Evolutionary conservation across 1,284 basidiomycete genomes (phyloP), one percentile per base, ranked within the genome.

Genomic region (Trametes hirsuta): DNA sequence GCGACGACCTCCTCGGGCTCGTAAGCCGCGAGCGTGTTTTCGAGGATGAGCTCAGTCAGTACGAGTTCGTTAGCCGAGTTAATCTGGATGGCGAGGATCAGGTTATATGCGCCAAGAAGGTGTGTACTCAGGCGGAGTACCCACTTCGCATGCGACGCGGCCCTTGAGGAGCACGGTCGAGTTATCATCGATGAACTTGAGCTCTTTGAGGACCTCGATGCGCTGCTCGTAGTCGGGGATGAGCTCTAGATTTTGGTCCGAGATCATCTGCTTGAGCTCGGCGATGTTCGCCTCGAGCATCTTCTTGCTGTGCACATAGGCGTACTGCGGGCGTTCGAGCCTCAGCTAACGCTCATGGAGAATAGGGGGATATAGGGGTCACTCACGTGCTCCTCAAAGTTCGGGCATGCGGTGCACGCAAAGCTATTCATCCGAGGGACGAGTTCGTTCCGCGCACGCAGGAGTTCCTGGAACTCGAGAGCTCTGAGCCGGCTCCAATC

Each of bases 1-100:
- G 97, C 97, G n/a, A 98, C 97, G 44, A 96, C 93, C 76, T 99
- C 97, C 75, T 95, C 94, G 0, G 97, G 94, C 51, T 94, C 93
- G 74, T 94, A 98, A 18, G 81, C 81, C 3, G 93, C 93, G 15
- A 99, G 82, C 4, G 91, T 91, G 71, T 99, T 99, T 72, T 99
- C 97, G 53, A 99, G 83, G 58, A 99, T 97, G 37, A 99, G 84
- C 71, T 99, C 97, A 0, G 97, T 99, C 45, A 99, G 81, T 40
- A 99, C 87, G 25, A 99, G 88, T 71, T 97, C 95, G 68, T 95
- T 95, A 3, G 92, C 94, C 5, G 96, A 98, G 74, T 99, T 99
- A 75, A 99, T 98, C 94, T 96, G 62, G n/a, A 18, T 46, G 44
- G 30, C 22, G 4, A 11, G 11, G 22, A 55, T 36, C 37, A n/a